These are phyloP conservation scores for Aspergillus asperescens DNA, from an alignment of 495 filamentous ascomycete species.

Conservation along the genomic window DNA sequence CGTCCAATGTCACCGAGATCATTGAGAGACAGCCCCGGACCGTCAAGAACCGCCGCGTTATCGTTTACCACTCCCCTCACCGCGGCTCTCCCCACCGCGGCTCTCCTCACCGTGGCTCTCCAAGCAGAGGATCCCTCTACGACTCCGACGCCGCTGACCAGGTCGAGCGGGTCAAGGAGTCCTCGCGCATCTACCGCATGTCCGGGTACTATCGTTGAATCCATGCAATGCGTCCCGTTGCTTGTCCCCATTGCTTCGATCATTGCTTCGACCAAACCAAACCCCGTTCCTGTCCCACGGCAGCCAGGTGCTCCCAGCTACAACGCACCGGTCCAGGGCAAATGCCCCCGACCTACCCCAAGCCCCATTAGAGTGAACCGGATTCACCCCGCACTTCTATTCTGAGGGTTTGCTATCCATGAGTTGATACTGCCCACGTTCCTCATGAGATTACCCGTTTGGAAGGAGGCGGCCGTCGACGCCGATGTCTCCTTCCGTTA, in stretches of 20 bases:
- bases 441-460: no score
- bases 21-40: conserved; percentile 35
- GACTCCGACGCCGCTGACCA: conserved; percentile 35
- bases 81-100: neutral
- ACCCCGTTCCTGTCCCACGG: neutral
- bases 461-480: no score
- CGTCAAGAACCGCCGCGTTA: conserved; percentile 28
- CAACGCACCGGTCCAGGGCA: no score
- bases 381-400: no score
- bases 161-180: conserved; percentile 31
- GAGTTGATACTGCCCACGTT: no score
- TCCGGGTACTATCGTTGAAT: conserved; percentile 34
- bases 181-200: conserved; percentile 27
- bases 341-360: no score
- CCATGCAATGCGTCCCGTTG: neutral
- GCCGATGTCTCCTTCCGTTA: no score
- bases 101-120: conserved; percentile 28
- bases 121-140: conserved; percentile 43
- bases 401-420: no score
- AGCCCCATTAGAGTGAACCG: no score
- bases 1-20: conserved; percentile 26
- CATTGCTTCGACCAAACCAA: neutral
- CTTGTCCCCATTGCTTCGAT: neutral
- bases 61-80: conserved; percentile 36
- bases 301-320: conserved; percentile 7